Evolutionary conservation across 2,329 filamentous ascomycete genomes (phyloP).

Genomic region (Neopestalotiopsis sp.): DNA sequence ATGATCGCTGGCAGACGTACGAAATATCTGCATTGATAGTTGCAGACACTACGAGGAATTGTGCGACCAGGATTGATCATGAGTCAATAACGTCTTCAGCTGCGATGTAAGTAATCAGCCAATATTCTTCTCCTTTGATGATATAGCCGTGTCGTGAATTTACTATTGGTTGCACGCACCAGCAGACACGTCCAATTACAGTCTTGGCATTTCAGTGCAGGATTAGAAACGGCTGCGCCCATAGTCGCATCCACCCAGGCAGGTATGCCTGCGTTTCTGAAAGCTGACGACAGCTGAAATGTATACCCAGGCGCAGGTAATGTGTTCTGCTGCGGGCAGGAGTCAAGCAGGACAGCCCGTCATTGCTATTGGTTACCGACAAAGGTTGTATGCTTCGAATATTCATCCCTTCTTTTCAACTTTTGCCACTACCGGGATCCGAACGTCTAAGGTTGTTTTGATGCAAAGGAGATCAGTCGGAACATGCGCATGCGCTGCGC

Average conservation of each 20-base stretch:
- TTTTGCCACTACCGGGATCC: neutral
- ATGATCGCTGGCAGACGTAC: no score
- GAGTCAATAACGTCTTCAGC: slow-evolving; percentile 12
- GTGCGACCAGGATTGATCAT: neutral
- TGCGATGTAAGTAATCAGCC: neutral
- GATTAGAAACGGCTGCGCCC: neutral
- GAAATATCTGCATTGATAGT: neutral
- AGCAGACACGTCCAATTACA: neutral
- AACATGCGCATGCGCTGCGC: neutral
- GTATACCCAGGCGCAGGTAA: no score
- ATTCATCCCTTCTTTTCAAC: neutral
- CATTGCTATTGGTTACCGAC: neutral
- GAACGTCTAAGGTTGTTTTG: neutral
- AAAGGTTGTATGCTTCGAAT: neutral
- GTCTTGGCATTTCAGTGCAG: neutral
- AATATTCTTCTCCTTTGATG: neutral
- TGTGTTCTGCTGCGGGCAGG: neutral
- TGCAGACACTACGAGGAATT: slow-evolving; percentile 5
- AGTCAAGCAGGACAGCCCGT: neutral
- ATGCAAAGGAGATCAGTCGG: slow-evolving; percentile 13
- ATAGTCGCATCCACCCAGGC: neutral
- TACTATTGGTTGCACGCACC: neutral
- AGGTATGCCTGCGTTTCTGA: neutral
- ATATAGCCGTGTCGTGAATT: neutral
- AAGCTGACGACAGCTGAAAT: slow-evolving; percentile 12